A percentile compares a stretch with the other conserved stretches of the same genome.
Evolutionary conservation across 140 eudicot genomes (phyloP).

Genomic region (Ambrosia hybrid): DNA sequence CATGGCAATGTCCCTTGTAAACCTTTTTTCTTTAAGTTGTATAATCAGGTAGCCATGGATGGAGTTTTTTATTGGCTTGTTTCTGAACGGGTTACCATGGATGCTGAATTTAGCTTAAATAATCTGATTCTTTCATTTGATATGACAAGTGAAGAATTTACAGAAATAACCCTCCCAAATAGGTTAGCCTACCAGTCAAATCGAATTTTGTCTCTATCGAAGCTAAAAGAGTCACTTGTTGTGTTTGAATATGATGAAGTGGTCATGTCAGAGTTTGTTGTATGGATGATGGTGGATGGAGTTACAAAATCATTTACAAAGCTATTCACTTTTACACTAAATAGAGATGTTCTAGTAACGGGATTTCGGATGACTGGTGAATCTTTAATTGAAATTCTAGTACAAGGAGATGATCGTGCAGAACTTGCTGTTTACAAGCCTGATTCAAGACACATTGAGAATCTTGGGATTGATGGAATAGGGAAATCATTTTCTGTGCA

Average conservation of each 20-base stretch:
- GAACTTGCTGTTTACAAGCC: not conserved
- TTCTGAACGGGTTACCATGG: not conserved
- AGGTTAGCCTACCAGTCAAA: too few relatives aligned
- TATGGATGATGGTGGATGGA: constrained; percentile 8
- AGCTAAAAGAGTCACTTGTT: too few relatives aligned
- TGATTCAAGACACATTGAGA: not conserved
- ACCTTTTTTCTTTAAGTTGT: too few relatives aligned
- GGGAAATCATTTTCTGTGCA: not conserved
- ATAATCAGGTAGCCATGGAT: too few relatives aligned
- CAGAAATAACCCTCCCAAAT: too few relatives aligned
- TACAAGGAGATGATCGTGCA: not conserved
- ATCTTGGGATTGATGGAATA: not conserved
- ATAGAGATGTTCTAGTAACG: too few relatives aligned
- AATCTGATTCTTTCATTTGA: too few relatives aligned
- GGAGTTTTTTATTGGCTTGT: too few relatives aligned
- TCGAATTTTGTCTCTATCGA: too few relatives aligned
- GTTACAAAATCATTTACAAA: not conserved
- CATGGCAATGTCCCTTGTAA: not conserved
- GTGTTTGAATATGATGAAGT: too few relatives aligned
- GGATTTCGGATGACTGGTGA: not conserved
- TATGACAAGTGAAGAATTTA: too few relatives aligned
- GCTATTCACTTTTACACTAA: not conserved
- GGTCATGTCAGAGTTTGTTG: not conserved
- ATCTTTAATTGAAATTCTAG: not conserved
- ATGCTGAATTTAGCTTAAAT: not conserved